These are phyloP conservation scores for Biscutella laevigata DNA, from an alignment of 441 rosid species.

Conservation along the genomic window DNA sequence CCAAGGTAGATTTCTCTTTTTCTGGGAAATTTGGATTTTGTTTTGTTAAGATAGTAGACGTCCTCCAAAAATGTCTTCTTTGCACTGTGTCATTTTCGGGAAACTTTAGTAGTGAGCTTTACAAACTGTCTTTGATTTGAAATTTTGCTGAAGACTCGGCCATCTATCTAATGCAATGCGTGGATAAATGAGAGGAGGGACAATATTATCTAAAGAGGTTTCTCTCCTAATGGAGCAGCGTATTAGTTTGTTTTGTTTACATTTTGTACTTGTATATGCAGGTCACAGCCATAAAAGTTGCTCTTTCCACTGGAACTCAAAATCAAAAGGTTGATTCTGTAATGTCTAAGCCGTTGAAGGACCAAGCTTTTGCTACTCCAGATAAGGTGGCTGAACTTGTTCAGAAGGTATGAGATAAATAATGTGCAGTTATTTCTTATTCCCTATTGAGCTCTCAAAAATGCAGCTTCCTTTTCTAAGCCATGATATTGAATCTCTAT, in stretches of 20 bases:
- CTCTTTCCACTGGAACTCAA: constrained; percentile 56
- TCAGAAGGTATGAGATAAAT: constrained; percentile 55
- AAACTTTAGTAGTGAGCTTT: no score
- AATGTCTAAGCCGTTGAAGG: constrained; percentile 81
- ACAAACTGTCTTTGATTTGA: neutral
- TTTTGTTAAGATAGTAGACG: neutral
- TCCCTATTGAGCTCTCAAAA: constrained; percentile 9
- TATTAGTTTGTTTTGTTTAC: constrained; percentile 6
- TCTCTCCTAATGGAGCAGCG: neutral
- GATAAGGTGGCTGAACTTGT: constrained; percentile 92
- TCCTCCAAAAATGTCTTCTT: neutral
- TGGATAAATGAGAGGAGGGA: neutral
- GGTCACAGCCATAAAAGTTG: constrained; percentile 86
- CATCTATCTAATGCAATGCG: neutral
- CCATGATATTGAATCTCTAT: neutral
- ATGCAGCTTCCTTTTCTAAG: constrained; percentile 9
- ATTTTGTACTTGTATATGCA: constrained; percentile 24
- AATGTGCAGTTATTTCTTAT: neutral
- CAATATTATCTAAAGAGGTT: neutral
- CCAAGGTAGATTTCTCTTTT: constrained; percentile 54
- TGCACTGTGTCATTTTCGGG: neutral
- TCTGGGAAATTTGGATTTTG: neutral
- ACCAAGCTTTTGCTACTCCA: constrained; percentile 91
- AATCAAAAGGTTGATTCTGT: constrained; percentile 56
- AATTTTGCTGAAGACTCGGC: neutral